A percentile compares a stretch with the other conserved stretches of the same genome.
phyloP scores from a whole-genome alignment of 1,284 basidiomycete species.

The Volvariella surrecta region DNA sequence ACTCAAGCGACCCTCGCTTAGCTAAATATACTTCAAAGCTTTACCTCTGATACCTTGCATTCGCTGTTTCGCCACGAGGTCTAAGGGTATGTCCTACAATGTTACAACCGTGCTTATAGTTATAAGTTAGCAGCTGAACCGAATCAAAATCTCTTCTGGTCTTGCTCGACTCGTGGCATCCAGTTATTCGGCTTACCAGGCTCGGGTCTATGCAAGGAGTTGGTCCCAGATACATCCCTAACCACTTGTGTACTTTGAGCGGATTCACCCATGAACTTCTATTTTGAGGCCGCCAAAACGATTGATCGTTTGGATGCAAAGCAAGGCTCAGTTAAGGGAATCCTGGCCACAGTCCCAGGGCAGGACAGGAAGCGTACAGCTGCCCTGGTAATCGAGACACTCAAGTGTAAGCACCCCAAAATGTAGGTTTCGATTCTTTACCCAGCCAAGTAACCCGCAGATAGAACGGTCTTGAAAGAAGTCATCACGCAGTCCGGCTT shows the following conservation, averaged over 20 bases:
- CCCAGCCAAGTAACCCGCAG: constrained; percentile 25
- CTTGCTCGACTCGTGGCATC: too few relatives aligned
- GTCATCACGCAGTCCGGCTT: constrained; percentile 59
- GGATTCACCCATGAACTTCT: constrained; percentile 67
- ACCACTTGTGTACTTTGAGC: too few relatives aligned
- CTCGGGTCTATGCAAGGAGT: too few relatives aligned
- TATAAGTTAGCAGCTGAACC: too few relatives aligned
- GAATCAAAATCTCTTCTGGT: too few relatives aligned
- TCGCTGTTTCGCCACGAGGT: too few relatives aligned
- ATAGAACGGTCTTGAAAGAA: constrained; percentile 61
- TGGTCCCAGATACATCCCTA: too few relatives aligned
- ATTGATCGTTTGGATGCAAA: constrained; percentile 82
- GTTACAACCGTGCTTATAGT: too few relatives aligned
- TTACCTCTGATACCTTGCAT: not conserved
- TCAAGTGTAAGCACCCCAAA: constrained; percentile 62
- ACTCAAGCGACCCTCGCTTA: constrained; percentile 7
- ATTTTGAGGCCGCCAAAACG: constrained; percentile 78
- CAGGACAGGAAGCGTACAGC: constrained; percentile 73
- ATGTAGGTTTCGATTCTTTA: constrained; percentile 6
- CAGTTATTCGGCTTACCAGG: too few relatives aligned
- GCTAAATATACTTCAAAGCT: too few relatives aligned
- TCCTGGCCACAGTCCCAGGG: constrained; percentile 63
- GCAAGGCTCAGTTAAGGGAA: constrained; percentile 79
- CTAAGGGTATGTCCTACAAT: too few relatives aligned
- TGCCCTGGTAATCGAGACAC: constrained; percentile 81